These are phyloP conservation scores for Salix caprea DNA, from an alignment of 345 rosid species.

Conservation along the genomic window DNA sequence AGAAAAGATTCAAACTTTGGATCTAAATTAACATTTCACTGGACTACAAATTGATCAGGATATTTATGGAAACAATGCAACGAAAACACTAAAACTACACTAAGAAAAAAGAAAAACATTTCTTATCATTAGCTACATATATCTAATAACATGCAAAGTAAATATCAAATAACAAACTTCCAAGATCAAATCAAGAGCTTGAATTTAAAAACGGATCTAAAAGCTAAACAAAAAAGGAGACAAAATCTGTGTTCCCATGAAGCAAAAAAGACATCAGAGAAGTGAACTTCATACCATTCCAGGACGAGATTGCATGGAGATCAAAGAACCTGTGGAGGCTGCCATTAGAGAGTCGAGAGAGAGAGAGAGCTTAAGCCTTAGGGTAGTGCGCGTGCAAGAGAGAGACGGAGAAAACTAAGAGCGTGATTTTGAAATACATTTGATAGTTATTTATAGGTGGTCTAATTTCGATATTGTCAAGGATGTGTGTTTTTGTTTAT, in stretches of 20 bases:
- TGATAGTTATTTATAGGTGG: slow-evolving; percentile 10
- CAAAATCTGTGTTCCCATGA: not conserved
- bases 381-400: not conserved
- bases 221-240: not conserved
- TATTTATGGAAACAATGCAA: not conserved
- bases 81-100: not conserved
- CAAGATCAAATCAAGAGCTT: not conserved
- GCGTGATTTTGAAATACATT: not conserved
- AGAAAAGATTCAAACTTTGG: not conserved
- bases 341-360: slow-evolving; percentile 15
- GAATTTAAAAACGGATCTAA: slow-evolving; percentile 12
- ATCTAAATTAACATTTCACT: not conserved
- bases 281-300: slow-evolving; percentile 1
- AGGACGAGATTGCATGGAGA: slow-evolving; percentile 20
- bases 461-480: not conserved
- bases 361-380: not conserved
- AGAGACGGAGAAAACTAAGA: slow-evolving; percentile 17
- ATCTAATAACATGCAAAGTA: not conserved
- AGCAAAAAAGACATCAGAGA: not conserved
- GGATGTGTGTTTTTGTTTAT: not conserved
- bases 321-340: slow-evolving; percentile 21
- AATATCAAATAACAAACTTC: not conserved
- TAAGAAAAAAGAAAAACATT: not conserved
- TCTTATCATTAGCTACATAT: not conserved
- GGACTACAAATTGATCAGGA: not conserved